Base-by-base conservation (phyloP, 2,329 filamentous ascomycete species). In the Trichophaea hybrida region DNA sequence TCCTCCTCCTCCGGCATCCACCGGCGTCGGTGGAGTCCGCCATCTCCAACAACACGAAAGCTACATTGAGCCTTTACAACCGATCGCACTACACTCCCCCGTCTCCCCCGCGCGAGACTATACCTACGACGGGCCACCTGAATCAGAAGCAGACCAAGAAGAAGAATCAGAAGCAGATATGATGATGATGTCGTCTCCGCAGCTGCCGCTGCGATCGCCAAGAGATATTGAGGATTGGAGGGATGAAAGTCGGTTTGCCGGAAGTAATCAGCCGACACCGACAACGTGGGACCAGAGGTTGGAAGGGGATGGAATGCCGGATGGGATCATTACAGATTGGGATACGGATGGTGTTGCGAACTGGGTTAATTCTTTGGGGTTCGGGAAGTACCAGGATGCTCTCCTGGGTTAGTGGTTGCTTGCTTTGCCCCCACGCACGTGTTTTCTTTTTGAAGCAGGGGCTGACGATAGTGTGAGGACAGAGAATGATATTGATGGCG, bases 401-500 rank as follows among this genome's bases (percentile, higher is more conserved):
- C 61, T 66, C 58, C 57, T 62, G 33, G 64, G 64, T 66, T 57
- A 43, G 63, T 60, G 48, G 7, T 13, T 35, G 7, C 17, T 24
- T 43, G 38, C 38, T 48, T 57, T 60, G 17, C 32, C 46, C 40
- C 48, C 38, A 13, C 48, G 48, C 48, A 50, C 31, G n/a, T 50
- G 48, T 43, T 51, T 57, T 60, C 55, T 48, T 58, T 55, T 55
- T 63, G 33, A 58, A 35, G 17, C 35, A 46, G 54, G 51, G 6
- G 54, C 48, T 55, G 49, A 51, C 49, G 48, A 24, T 61, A 31
- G 38, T 55, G 43, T 15, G 35, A 51, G 60, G 59, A 59, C 71
- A 93, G 93, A 96, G 69, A 94, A 98, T 70, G 89, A 88, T 65
- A 94, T 98, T 68, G 85, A 90, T 40, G 93, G 93, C 65, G 89